phyloP scores from a whole-genome alignment of 2,329 filamentous ascomycete species.

The Fusarium odoratissimum region DNA sequence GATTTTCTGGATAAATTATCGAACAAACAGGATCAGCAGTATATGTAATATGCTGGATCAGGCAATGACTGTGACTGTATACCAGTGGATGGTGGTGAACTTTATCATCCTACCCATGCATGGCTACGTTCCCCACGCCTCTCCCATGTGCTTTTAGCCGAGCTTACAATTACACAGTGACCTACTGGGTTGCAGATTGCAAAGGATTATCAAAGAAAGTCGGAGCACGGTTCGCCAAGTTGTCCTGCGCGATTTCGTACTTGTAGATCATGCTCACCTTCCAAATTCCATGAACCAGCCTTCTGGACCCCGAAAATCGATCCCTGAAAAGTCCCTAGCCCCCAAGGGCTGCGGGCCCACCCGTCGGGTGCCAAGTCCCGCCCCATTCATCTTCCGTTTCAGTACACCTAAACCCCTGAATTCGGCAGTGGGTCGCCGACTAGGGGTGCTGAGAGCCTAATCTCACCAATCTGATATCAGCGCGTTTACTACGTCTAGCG shows the following conservation, averaged over 20 bases:
- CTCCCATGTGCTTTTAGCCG: neutral
- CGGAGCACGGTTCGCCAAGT: neutral
- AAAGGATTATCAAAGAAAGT: neutral
- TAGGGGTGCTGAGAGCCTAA: neutral
- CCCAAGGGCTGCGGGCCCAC: neutral
- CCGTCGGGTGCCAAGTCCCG: neutral
- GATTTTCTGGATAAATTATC: neutral
- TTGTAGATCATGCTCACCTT: neutral
- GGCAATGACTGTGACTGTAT: neutral
- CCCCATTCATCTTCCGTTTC: neutral
- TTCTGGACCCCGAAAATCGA: neutral
- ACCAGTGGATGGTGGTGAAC: neutral
- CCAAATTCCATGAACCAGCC: neutral
- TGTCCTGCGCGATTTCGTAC: neutral
- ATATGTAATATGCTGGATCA: neutral
- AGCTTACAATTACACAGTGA: neutral
- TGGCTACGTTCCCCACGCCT: neutral
- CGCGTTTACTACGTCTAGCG: neutral
- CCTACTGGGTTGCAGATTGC: neutral
- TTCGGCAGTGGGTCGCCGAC: neutral
- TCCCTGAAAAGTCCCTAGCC: neutral
- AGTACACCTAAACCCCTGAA: neutral
- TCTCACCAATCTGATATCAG: neutral
- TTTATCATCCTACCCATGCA: neutral
- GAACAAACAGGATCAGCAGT: neutral